These are phyloP conservation scores for Colletotrichum ledebouriae DNA, from an alignment of 2,329 filamentous ascomycete genomes.

Conservation along the genomic window DNA sequence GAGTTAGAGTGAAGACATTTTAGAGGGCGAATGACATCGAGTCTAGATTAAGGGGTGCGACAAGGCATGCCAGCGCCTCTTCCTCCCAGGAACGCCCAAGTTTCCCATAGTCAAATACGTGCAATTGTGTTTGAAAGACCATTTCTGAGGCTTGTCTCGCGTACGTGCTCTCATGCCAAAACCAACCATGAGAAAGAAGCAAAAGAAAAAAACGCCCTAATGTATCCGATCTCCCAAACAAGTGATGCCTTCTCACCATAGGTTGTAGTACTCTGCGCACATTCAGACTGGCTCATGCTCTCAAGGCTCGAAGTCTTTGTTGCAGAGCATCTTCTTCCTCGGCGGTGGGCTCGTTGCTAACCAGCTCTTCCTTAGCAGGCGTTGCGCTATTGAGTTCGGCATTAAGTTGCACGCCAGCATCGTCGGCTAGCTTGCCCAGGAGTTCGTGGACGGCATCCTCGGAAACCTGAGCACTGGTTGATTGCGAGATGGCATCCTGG, in stretches of 20 bases:
- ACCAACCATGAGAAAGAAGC: no score
- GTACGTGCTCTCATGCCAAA: constrained; percentile 12
- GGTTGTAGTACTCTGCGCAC: no score
- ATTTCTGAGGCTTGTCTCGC: constrained; percentile 14
- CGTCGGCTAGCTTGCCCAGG: constrained; percentile 87
- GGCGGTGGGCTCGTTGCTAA: constrained; percentile 75
- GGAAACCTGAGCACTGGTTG: constrained; percentile 79
- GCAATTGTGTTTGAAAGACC: constrained; percentile 9
- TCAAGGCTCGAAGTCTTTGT: constrained; percentile 68
- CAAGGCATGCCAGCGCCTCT: not conserved
- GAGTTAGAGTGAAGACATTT: not conserved
- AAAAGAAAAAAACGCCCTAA: constrained; percentile 14
- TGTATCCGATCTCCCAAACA: constrained; percentile 13
- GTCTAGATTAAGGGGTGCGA: not conserved
- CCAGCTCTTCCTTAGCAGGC: constrained; percentile 70
- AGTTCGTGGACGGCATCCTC: constrained; percentile 89
- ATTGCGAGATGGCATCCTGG: constrained; percentile 85
- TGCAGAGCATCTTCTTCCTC: constrained; percentile 84
- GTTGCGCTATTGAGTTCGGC: constrained; percentile 76
- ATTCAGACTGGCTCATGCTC: constrained; percentile 56
- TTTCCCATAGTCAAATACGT: not conserved
- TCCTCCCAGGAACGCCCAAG: not conserved
- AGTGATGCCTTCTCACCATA: constrained; percentile 21
- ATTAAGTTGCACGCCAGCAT: constrained; percentile 85
- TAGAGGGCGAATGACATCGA: no score